These are phyloP conservation scores for Coemansia sp. DNA, from an alignment of 192 early-diverging fungal genomes.

Conservation along the genomic window DNA sequence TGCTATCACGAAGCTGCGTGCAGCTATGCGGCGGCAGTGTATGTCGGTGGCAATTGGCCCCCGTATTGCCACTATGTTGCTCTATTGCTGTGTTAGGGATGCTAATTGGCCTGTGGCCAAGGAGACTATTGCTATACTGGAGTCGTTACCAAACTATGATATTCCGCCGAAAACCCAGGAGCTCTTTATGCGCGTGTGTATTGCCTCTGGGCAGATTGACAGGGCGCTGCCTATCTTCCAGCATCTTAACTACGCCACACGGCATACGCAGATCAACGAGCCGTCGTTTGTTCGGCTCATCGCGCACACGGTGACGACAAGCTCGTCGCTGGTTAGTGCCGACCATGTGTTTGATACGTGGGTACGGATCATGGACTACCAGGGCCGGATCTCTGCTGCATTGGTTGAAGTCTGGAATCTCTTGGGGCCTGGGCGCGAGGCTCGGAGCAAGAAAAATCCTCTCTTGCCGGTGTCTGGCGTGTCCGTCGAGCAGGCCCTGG, in stretches of 20 bases:
- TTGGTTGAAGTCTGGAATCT: conserved; percentile 20
- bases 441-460: not conserved
- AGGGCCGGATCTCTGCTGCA: conserved; percentile 13
- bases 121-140: conserved; percentile 3
- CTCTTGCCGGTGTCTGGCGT: conserved; percentile 14
- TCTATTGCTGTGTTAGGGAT: conserved; percentile 38
- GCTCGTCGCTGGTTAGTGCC: conserved; percentile 24
- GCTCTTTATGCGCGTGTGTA: conserved; percentile 43
- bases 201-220: conserved; percentile 11
- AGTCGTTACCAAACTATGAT: not conserved
- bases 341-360: conserved; percentile 47
- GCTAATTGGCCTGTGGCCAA: conserved; percentile 23
- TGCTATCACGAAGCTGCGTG: conserved; percentile 11
- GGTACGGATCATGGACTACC: conserved; percentile 22
- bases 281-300: conserved; percentile 30
- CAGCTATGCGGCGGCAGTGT: conserved; percentile 17
- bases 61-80: conserved; percentile 18
- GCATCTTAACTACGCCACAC: conserved; percentile 24
- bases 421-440: not conserved
- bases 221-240: conserved; percentile 24
- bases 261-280: conserved; percentile 1
- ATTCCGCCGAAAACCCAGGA: conserved; percentile 24
- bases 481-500: conserved; percentile 12
- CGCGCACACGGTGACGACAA: conserved; percentile 19
- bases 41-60: conserved; percentile 2